A percentile compares a stretch with the other conserved stretches of the same genome.
Evolutionary conservation across 2,329 filamentous ascomycete genomes (phyloP).

Genomic region (Aspergillus ustus): DNA sequence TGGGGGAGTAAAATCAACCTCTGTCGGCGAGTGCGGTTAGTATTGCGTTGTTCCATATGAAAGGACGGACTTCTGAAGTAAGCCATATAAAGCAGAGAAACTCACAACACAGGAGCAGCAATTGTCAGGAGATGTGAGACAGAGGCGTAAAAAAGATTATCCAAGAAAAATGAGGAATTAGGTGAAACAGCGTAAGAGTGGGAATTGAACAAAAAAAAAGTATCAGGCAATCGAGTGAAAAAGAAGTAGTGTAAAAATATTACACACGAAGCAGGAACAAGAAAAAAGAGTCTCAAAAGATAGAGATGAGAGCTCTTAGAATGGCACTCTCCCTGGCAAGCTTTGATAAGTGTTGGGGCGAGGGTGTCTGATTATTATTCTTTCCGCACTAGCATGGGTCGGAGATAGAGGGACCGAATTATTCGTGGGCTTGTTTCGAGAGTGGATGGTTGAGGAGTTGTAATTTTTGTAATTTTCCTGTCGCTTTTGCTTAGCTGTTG

Average conservation of each 20-base stretch:
- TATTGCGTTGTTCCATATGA: neutral
- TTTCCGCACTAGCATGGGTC: conserved; percentile 10
- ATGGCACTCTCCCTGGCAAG: conserved; percentile 12
- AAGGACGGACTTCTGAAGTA: neutral
- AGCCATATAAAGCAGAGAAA: neutral
- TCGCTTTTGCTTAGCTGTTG: conserved; percentile 3
- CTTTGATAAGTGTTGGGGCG: conserved; percentile 32
- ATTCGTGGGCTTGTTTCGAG: conserved; percentile 2
- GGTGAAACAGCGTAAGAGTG: conserved; percentile 2
- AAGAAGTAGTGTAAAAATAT: conserved; percentile 19
- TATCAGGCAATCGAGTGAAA: conserved; percentile 12
- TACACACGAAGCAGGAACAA: conserved; percentile 21
- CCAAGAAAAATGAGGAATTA: conserved; percentile 6
- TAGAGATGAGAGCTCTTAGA: conserved; percentile 13
- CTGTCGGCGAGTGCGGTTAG: neutral
- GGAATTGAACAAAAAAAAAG: conserved; percentile 12
- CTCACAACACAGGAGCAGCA: conserved; percentile 9
- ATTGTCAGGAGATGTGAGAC: neutral
- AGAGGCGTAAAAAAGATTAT: neutral
- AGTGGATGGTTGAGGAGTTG: conserved; percentile 14
- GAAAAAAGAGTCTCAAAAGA: conserved; percentile 17
- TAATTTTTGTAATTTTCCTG: conserved; percentile 14
- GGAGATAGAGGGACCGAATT: conserved; percentile 6
- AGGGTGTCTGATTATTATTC: conserved; percentile 19
- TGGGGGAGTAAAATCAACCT: neutral